Evolutionary conservation across 1,139 yeast genomes (phyloP), one percentile per base, ranked within the genome.

Genomic region (Kurtzmaniella quercitrusa): DNA sequence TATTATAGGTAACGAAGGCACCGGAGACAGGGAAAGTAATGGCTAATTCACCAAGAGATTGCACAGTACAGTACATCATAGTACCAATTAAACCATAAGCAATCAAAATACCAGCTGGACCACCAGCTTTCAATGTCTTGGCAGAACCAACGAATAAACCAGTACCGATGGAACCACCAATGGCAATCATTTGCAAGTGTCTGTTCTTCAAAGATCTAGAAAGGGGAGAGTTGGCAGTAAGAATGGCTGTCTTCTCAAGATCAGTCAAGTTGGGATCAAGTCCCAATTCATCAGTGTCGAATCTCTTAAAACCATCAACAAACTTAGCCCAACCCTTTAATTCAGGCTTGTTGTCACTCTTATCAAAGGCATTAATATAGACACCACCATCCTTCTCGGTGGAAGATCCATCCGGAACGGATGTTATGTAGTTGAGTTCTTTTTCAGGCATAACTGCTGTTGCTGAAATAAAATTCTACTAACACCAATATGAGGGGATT

Each of bases 211-310:
- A 58, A n/a, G 65, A 55, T 42, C 67, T 52, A n/a, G 61, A 54
- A 35, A 63, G 53, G 4, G 67, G 68, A 21, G 63, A 55, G 12
- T 60, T 60, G 12, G 67, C 58, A 12, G 67, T 63, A 15, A 61
- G 59, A 20, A 63, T 53, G 12, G 67, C 66, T 38, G 84, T 78
- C 56, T 74, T 81, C 63, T 88, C 94, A 30, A 78, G 78, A 39
- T 80, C 88, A 2, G 83, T 63, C 52, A 85, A 64, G 56, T 74
- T 75, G 33, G 87, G 86, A 57, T 84, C 93, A 36, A 83, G 50
- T n/a, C 82, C 87, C 51, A 70, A 56, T 9, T 67, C 75, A 3
- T 50, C 57, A 38, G 66, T 68, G 41, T 78, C 78, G 41, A 71
- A 78, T 47, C 78, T 66, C 57, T 68, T 80, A 65, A 83, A 83